phyloP scores from a whole-genome alignment of 2,329 filamentous ascomycete species.

The Alternaria gaisen region DNA sequence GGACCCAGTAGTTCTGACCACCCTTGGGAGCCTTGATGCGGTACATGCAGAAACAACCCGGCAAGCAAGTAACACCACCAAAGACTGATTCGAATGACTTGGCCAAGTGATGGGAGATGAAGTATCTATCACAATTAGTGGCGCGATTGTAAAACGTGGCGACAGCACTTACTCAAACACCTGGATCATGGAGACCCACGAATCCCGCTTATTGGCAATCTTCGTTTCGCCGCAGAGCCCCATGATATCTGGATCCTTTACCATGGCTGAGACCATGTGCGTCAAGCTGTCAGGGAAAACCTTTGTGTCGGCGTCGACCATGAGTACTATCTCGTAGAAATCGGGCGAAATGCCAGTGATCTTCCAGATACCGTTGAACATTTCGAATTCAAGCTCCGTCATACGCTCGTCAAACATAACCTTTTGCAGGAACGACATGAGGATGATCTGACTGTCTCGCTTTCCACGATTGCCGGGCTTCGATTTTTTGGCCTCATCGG shows the following conservation, averaged over 20 bases:
- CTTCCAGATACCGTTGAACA: slow-evolving; percentile 99
- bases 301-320: slow-evolving; percentile 99
- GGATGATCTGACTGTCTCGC: slow-evolving; percentile 97
- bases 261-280: slow-evolving; percentile 99
- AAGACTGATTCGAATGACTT: slow-evolving; percentile 99
- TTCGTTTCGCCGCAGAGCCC: slow-evolving; percentile 98
- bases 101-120: slow-evolving; percentile 95
- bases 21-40: slow-evolving; percentile 99
- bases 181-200: slow-evolving; percentile 97
- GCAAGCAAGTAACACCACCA: slow-evolving; percentile 97
- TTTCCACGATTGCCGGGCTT: slow-evolving; percentile 99
- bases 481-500: slow-evolving; percentile 78
- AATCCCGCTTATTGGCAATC: slow-evolving; percentile 96
- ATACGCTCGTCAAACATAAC: slow-evolving; percentile 99
- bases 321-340: slow-evolving; percentile 96
- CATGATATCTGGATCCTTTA: slow-evolving; percentile 99
- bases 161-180: slow-evolving; percentile 79
- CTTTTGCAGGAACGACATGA: slow-evolving; percentile 99
- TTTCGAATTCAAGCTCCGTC: slow-evolving; percentile 98
- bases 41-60: slow-evolving; percentile 99
- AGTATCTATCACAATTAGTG: slow-evolving; percentile 67
- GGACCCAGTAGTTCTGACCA: slow-evolving; percentile 99
- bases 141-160: slow-evolving; percentile 28
- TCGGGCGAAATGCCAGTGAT: slow-evolving; percentile 98
- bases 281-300: slow-evolving; percentile 98